These are phyloP conservation scores for Tulasnella sp. DNA, from an alignment of 768 basidiomycete species.

Conservation along the genomic window DNA sequence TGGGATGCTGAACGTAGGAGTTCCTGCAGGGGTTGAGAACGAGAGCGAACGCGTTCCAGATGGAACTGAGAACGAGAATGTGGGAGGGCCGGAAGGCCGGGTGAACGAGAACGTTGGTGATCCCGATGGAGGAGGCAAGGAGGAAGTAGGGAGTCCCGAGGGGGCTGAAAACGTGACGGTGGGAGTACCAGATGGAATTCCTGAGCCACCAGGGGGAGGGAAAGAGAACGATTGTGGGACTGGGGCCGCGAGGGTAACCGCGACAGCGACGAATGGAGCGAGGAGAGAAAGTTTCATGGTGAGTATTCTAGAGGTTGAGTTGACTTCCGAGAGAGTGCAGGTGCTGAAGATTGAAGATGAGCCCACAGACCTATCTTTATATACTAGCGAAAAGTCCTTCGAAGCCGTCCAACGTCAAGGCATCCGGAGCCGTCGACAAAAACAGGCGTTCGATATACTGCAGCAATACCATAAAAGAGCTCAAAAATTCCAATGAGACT, in stretches of 20 bases:
- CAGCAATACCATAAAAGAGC: too few species aligned
- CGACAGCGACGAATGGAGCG: not conserved
- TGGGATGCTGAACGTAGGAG: too few species aligned
- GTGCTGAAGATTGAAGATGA: too few species aligned
- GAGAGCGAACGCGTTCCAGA: not conserved
- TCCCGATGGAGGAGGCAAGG: not conserved
- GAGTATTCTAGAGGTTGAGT: not conserved
- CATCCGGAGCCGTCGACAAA: too few species aligned
- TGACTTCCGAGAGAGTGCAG: not conserved
- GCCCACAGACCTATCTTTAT: too few species aligned
- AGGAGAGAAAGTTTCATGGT: not conserved
- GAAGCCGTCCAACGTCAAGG: too few species aligned
- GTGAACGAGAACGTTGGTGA: too few species aligned
- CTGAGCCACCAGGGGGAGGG: not conserved
- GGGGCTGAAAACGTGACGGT: not conserved
- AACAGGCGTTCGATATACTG: too few species aligned
- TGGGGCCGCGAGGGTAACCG: not conserved
- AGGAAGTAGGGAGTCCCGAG: not conserved
- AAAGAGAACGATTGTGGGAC: not conserved
- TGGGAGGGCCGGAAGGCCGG: not conserved
- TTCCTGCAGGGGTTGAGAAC: too few species aligned
- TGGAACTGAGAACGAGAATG: not conserved
- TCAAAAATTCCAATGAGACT: too few species aligned
- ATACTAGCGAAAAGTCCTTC: too few species aligned
- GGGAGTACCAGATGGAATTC: not conserved